Evolutionary conservation across 2,329 filamentous ascomycete genomes (phyloP), one percentile per base, ranked within the genome.

Genomic region (Bipolaris gigantea): DNA sequence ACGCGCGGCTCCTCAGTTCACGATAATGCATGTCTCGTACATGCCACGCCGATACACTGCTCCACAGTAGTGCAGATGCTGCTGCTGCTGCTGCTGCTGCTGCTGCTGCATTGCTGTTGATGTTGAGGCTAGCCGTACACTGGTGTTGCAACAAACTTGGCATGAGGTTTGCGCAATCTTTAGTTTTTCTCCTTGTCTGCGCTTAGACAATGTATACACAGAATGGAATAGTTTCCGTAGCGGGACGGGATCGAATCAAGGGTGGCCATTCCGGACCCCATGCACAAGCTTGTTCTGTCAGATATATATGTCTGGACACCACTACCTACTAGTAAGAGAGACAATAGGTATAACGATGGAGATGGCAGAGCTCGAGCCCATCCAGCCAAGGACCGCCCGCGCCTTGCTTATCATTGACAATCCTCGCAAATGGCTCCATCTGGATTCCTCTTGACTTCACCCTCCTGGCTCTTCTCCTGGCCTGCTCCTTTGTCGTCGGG

Each of bases 341-440:
- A 5, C 6, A 40, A 15, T 8, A 27, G 0, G n/a, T 19, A 5
- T 15, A 9, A 11, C 36, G 10, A 9, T 30, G 5, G 23, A 18
- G 9, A 16, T 25, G 18, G 13, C 5, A 10, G 34, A 15, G 7
- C n/a, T 32, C 25, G 5, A 15, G 6, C 16, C 6, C 15, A 8
- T 48, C 25, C 34, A n/a, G 33, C 42, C 19, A 23, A 48, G 34
- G 32, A 33, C 33, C 41, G 9, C 8, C 10, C 10, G 9, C 32
- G 5, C 10, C 9, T 13, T 16, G 2, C 7, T 41, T 13, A 18
- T 67, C 56, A 74, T 32, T 38, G 66, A 46, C 73, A 75, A 45
- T 75, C 74, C 44, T 75, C 73, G 48, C 74, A 76, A 5, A 74
- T 48, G 13, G 63, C 66, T 6, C 72, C 73, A 56, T 73, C 73